These are phyloP conservation scores for Ambrosia artemisiifolia DNA, from an alignment of 129 eudicot species.

Conservation along the genomic window DNA sequence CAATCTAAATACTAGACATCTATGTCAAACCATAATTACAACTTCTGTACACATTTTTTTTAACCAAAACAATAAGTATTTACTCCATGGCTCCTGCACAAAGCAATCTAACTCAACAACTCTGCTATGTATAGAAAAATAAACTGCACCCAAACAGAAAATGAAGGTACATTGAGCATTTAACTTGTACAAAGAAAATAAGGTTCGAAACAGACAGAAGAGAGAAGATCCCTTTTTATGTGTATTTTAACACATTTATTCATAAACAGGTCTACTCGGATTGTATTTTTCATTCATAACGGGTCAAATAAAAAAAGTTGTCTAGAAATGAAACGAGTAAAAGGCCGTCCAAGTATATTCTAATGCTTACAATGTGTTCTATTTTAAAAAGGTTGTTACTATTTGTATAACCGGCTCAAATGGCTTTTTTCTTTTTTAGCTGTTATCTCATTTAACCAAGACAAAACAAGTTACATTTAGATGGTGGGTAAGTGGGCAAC, in stretches of 20 bases:
- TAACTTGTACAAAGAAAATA: no score
- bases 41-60: background rate
- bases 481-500: no score
- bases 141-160: constrained; percentile 25
- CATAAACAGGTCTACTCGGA: background rate
- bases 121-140: constrained; percentile 9
- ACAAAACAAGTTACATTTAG: no score
- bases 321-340: background rate
- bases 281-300: background rate
- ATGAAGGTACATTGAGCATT: background rate
- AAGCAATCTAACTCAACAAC: constrained; percentile 14
- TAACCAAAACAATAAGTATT: background rate
- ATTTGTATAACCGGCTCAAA: no score
- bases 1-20: background rate
- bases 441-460: no score
- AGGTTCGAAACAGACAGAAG: no score
- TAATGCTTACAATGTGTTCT: background rate
- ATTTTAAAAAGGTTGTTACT: background rate
- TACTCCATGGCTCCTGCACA: background rate
- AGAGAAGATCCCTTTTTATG: no score
- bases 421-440: no score
- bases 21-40: background rate
- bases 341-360: background rate
- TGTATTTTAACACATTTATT: background rate
- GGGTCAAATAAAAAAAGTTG: background rate